Evolutionary conservation across 345 rosid genomes (phyloP).

Genomic region (Cardamine occulta): DNA sequence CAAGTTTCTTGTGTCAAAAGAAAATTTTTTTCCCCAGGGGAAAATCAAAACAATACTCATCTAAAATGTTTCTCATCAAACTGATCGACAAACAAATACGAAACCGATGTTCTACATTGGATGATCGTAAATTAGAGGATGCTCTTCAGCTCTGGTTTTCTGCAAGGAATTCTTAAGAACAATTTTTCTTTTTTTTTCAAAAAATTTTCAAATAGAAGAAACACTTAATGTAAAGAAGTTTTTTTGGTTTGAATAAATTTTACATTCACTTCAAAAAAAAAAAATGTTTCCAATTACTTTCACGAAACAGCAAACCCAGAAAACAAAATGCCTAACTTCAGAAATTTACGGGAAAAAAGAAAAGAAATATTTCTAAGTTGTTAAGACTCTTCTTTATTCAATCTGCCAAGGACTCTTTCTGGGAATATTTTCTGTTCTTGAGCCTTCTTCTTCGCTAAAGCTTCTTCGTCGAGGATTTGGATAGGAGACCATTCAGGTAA

Average conservation of each 20-base stretch:
- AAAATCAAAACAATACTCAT: background rate
- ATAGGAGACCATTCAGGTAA: conserved; percentile 91
- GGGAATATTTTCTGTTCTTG: conserved; percentile 56
- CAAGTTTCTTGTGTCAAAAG: conserved; percentile 21
- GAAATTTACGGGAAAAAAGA: background rate
- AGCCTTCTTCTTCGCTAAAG: conserved; percentile 72
- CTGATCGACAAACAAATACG: no score
- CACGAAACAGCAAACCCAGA: background rate
- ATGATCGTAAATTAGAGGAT: no score
- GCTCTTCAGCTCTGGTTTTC: no score
- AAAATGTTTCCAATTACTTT: conserved; percentile 3
- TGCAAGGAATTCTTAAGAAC: no score
- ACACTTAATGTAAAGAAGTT: no score
- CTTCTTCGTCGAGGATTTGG: conserved; percentile 80
- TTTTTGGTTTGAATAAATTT: no score
- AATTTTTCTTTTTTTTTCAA: no score
- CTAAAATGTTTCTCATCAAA: background rate
- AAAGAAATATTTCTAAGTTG: background rate
- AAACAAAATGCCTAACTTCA: conserved; percentile 17
- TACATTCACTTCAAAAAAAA: no score
- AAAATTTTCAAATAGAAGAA: no score
- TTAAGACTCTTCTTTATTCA: conserved; percentile 72
- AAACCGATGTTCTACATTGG: no score
- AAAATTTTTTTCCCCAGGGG: background rate
- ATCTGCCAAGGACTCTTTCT: conserved; percentile 52